These are phyloP conservation scores for Diaporthe destruens DNA, from an alignment of 2,329 filamentous ascomycete genomes.

Conservation along the genomic window DNA sequence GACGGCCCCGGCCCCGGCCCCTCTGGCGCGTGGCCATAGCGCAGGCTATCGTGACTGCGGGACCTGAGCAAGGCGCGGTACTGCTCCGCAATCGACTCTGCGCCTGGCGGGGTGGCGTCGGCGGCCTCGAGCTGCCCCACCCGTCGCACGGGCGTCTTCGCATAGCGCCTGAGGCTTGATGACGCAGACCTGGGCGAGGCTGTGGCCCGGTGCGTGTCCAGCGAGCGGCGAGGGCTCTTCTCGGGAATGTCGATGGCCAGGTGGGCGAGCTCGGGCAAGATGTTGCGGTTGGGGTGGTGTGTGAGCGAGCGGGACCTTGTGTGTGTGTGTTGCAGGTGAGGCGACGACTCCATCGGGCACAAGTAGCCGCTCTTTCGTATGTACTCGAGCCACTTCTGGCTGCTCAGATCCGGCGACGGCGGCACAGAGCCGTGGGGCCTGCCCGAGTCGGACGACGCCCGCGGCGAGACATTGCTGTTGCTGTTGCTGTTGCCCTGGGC, in stretches of 20 bases:
- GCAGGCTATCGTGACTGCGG: constrained; percentile 46
- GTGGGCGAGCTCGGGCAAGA: constrained; percentile 53
- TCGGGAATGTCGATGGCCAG: constrained; percentile 49
- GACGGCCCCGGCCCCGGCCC: not conserved
- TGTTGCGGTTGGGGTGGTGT: constrained; percentile 37
- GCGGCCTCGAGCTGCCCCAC: constrained; percentile 63
- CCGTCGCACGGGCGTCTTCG: constrained; percentile 64
- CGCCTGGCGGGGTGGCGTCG: constrained; percentile 52
- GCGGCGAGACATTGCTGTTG: constrained; percentile 38
- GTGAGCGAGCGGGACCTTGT: constrained; percentile 30
- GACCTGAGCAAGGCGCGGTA: constrained; percentile 62
- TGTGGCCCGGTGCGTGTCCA: constrained; percentile 43
- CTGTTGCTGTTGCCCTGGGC: not conserved
- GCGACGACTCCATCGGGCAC: constrained; percentile 43
- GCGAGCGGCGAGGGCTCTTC: constrained; percentile 41
- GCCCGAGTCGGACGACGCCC: constrained; percentile 43
- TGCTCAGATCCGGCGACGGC: constrained; percentile 50
- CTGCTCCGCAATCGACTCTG: constrained; percentile 64
- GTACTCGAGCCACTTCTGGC: constrained; percentile 52
- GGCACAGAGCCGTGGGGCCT: constrained; percentile 43
- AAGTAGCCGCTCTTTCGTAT: constrained; percentile 47
- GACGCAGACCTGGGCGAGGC: constrained; percentile 45
- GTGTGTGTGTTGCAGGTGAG: constrained; percentile 33
- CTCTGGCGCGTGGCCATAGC: not conserved
- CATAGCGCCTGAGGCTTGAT: constrained; percentile 57